Conservation (phyloP, 345 rosid genomes). For the Combretum micranthum region DNA sequence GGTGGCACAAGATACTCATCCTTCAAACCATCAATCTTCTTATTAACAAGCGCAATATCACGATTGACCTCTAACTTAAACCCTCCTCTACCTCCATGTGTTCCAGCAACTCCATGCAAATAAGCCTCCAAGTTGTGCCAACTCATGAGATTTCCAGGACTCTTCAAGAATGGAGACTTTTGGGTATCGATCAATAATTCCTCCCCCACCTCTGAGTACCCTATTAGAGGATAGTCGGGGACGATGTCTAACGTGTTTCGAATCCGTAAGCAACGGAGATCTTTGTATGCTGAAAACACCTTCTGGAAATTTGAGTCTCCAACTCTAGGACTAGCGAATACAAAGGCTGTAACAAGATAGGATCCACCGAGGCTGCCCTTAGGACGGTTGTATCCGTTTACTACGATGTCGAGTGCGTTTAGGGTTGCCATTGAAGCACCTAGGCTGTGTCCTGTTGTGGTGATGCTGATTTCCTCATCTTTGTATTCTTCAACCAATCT, state of each 20-base stretch:
- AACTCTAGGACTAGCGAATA: conserved; percentile 65
- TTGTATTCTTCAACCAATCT: conserved; percentile 46
- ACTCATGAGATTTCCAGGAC: conserved; percentile 32
- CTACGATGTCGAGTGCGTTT: conserved; percentile 49
- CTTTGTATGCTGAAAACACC: conserved; percentile 29
- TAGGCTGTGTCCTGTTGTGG: conserved; percentile 55
- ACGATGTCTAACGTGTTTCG: conserved; percentile 51
- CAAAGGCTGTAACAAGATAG: conserved; percentile 46
- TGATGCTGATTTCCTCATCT: conserved; percentile 66
- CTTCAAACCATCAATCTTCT: conserved; percentile 41
- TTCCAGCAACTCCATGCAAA: conserved; percentile 77
- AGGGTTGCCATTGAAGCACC: conserved; percentile 60
- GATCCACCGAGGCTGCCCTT: conserved; percentile 14
- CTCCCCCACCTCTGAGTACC: conserved; percentile 59
- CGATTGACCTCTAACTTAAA: conserved; percentile 55
- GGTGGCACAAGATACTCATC: conserved; percentile 53
- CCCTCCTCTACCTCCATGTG: conserved; percentile 47
- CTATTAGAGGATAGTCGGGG: conserved; percentile 55
- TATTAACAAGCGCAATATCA: conserved; percentile 54
- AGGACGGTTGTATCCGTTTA: conserved; percentile 47
- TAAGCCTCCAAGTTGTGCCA: conserved; percentile 65
- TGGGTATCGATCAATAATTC: conserved; percentile 57
- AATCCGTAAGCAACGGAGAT: conserved; percentile 41
- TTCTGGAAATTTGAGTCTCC: conserved; percentile 43
- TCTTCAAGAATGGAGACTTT: conserved; percentile 51